phyloP scores from a whole-genome alignment of 306 rosid genomes.

The Prinsepia uniflora region DNA sequence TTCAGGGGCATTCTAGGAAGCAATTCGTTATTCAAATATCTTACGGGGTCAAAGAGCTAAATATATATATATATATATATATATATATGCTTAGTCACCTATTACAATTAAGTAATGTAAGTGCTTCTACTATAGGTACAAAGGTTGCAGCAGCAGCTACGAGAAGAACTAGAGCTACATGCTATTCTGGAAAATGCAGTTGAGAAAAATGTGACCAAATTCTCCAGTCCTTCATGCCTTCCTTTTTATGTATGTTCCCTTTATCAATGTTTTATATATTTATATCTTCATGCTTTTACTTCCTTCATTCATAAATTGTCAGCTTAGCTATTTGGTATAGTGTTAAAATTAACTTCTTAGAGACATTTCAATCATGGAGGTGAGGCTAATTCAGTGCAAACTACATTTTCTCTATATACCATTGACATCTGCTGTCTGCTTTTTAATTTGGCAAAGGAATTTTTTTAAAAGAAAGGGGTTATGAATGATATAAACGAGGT shows the following conservation, averaged over 20 bases:
- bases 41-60: background rate
- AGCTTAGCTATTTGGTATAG: background rate
- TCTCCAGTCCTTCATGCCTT: slow-evolving; percentile 36
- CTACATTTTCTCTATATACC: background rate
- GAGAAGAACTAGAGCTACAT: slow-evolving; percentile 57
- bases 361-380: background rate
- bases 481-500: no score
- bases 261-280: background rate
- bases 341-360: background rate
- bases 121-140: slow-evolving; percentile 39
- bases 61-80: background rate
- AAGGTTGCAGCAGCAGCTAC: slow-evolving; percentile 45
- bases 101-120: slow-evolving; percentile 23
- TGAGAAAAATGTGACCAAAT: slow-evolving; percentile 34
- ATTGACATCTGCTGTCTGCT: background rate
- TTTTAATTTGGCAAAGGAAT: no score
- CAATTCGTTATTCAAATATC: slow-evolving; percentile 10
- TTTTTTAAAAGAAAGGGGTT: no score
- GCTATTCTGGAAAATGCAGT: slow-evolving; percentile 46
- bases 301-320: slow-evolving; percentile 1
- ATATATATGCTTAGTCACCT: background rate
- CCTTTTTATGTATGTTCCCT: slow-evolving; percentile 49
- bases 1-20: background rate
- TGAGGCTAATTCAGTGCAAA: background rate
- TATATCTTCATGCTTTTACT: background rate